Evolutionary conservation across 345 rosid species (phyloP), one percentile per base, ranked within the genome.

Genomic region (Abelmoschus esculentus): DNA sequence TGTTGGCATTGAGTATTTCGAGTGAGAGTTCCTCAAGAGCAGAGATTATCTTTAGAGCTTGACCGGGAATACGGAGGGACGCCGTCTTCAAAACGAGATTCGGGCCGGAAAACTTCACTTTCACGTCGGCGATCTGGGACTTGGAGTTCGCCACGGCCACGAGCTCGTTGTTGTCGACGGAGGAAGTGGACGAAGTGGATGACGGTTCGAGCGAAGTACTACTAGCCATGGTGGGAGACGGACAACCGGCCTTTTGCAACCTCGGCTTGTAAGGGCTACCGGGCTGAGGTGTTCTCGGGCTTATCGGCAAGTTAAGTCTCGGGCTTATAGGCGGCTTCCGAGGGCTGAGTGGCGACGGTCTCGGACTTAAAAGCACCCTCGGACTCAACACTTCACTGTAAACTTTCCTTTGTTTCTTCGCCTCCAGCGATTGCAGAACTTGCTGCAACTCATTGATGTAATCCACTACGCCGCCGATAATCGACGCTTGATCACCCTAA

Each of bases 401-500:
- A 29, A 82, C 90, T 77, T 92, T 96, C 69, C 99, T 86, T 78
- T 96, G 93, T 79, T 92, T 96, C 80, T 92, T 96, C 73, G 97
- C 86, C 68, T 92, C 98, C 0, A 96, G 82, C 1, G 98, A 90
- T 49, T 89, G 92, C 3, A 96, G 90, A 69, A 96, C 70, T 81
- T 96, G 99, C 55, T 92, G 97, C 77, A 96, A 77, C 80, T 96
- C 99, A 26, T 82, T 90, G 74, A 96, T 90, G 85, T 92, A 96
- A 72, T 96, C 96, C 70, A 92, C 96, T 10, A 96, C 99, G 3
- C 99, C 99, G 55, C 96, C 98, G 31, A 96, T 96, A 46, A 92
- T 92, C 19, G 99, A 96, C 71, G 99, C 99, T 86, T 92, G 99
- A 76, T 96, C 99, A 67, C 98, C 98, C 98, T 96, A 36, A 32